A percentile compares a stretch with the other conserved stretches of the same genome.
Conservation (phyloP, 495 filamentous ascomycete species). For the Choiromyces venosus region DNA sequence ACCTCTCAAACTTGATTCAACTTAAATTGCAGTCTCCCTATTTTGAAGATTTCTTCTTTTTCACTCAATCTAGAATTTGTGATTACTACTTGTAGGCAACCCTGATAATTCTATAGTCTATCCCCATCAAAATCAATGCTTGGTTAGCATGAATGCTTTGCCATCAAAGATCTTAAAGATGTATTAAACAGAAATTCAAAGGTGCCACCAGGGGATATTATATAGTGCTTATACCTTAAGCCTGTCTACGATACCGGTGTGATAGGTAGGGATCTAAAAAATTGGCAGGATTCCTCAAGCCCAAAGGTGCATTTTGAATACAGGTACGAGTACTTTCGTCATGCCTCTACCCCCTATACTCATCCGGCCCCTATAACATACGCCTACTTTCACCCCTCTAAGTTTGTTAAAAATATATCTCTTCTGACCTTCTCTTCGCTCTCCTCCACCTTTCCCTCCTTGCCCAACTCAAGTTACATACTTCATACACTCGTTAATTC, state of each 20-base stretch:
- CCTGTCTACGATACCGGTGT: no score
- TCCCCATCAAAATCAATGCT: background rate
- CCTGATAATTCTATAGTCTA: background rate
- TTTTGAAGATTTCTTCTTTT: background rate
- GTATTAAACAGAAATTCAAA: background rate
- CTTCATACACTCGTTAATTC: conserved; percentile 4
- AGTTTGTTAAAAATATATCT: conserved; percentile 15
- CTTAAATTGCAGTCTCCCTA: no score
- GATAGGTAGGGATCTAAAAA: no score
- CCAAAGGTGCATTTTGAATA: background rate
- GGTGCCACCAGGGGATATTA: background rate
- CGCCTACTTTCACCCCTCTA: conserved; percentile 5
- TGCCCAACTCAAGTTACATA: background rate
- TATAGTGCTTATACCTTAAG: background rate
- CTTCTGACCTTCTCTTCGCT: background rate
- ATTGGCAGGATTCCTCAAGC: background rate
- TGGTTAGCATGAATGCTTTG: background rate
- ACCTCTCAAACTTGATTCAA: no score
- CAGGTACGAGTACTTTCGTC: background rate
- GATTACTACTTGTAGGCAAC: background rate
- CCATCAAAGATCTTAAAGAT: background rate
- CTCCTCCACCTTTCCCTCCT: background rate
- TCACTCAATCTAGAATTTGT: background rate
- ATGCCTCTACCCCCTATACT: background rate
- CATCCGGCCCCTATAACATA: conserved; percentile 13